Evolutionary conservation across 2,329 filamentous ascomycete species (phyloP), one percentile per base, ranked within the genome.

Genomic region (Leptographium galeiforme): DNA sequence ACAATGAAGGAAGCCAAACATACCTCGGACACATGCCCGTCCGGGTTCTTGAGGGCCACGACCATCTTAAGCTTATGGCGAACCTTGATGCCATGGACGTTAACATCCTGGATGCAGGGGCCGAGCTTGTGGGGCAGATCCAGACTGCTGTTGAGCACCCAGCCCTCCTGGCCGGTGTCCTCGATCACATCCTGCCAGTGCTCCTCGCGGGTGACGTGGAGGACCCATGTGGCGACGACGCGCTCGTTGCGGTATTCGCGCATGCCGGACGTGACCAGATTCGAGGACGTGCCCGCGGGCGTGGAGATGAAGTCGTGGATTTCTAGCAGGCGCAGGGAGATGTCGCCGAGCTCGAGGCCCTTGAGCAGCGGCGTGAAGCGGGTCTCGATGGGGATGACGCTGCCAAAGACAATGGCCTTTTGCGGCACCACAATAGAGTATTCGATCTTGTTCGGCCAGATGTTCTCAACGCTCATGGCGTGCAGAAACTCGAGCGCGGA

Each of bases 401-500:
- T 94, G 50, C 93, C 93, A 62, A 96, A 95, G 18, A 95, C 86
- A 52, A 95, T 85, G 2, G 93, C 93, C 71, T 96, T 96, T 63
- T 89, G 90, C 0, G 93, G 91, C 12, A 95, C 87, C 55, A 88
- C 82, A 58, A 98, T 89, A 34, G 89, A 91, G 70, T 98, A 98
- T 66, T 95, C 88, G 61, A 97, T 80, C 73, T 98, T 98, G 72
- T 95, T 93, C 7, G 89, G 87, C 93, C 93, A 98, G 58, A 95
- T 86, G 64, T 96, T 96, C 68, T 96, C 90, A 58, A 97, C 90
- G 58, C 87, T 88, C 88, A 96, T 93, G 48, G 89, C 85, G 67
- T 97, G 86, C 40, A 86, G 76, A 57, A 90, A 78, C 64, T 91
- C 87, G 55, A 90, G 74, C 12, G 86, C 85, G 50, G 82, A 83